Percentiles rank a stretch among this genome's conserved stretches.
Conservation (phyloP, 495 filamentous ascomycete species). For the Tuber aestivum region DNA sequence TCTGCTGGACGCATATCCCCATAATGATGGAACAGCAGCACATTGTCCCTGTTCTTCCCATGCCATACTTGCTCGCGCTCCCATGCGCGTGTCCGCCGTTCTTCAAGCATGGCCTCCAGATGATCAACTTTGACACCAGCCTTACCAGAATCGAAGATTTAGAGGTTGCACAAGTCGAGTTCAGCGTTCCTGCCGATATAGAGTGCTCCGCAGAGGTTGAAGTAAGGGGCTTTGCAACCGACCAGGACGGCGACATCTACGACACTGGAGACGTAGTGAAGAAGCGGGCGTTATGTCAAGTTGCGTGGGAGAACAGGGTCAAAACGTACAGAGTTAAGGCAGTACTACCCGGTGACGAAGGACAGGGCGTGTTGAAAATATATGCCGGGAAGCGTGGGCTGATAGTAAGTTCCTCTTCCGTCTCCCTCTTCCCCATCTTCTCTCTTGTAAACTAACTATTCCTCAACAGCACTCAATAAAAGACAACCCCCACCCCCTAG, state of each 20-base stretch:
- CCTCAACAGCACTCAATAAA: slow-evolving; percentile 67
- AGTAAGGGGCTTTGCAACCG: slow-evolving; percentile 67
- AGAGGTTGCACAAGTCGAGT: slow-evolving; percentile 83
- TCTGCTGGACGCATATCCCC: slow-evolving; percentile 93
- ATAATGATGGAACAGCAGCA: slow-evolving; percentile 81
- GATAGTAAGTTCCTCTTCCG: slow-evolving; percentile 51
- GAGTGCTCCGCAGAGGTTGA: slow-evolving; percentile 94
- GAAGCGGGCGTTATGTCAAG: slow-evolving; percentile 82
- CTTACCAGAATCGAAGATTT: slow-evolving; percentile 78
- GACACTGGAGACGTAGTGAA: slow-evolving; percentile 82
- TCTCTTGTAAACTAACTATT: slow-evolving; percentile 19
- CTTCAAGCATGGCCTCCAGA: slow-evolving; percentile 70
- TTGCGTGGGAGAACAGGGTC: slow-evolving; percentile 77
- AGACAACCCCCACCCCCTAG: slow-evolving; percentile 85
- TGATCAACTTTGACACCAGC: slow-evolving; percentile 88
- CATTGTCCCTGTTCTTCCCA: slow-evolving; percentile 77
- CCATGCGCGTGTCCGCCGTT: slow-evolving; percentile 79
- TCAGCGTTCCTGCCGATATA: slow-evolving; percentile 78
- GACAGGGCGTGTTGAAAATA: slow-evolving; percentile 80
- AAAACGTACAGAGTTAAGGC: slow-evolving; percentile 93
- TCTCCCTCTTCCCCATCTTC: not conserved
- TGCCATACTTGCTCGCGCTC: slow-evolving; percentile 74
- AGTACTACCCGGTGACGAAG: slow-evolving; percentile 81
- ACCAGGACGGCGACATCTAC: slow-evolving; percentile 85
- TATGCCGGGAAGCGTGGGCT: slow-evolving; percentile 90